Evolutionary conservation across 345 rosid genomes (phyloP), one percentile per base, ranked within the genome.

Genomic region (Conringia planisiliqua): DNA sequence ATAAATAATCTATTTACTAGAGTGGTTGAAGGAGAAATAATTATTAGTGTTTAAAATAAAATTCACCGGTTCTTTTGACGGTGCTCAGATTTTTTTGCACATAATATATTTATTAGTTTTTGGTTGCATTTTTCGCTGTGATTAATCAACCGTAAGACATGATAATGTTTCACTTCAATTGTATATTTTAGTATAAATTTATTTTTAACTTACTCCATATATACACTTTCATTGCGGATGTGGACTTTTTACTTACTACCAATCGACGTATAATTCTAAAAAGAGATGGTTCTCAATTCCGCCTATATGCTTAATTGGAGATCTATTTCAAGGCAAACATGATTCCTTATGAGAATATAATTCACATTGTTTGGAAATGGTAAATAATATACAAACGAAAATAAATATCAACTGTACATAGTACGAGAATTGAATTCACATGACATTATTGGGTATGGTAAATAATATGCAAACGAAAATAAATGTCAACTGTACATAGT

Each of bases 11-110:
- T 57, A 20, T 43, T 44, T 57, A 58, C 66, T 24, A 30, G 56
- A 70, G 66, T 70, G 46, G 74, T 70, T 70, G 66, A 58, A 43
- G 16, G 14, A 70, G 10, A 57, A 13, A 43, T 27, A 30, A 65
- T 6, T 16, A 2, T n/a, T 38, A 38, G 18, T 6, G 10, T 38
- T 26, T 13, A 24, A 27, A 10, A 38, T 38, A 38, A 38, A 30
- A 24, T 16, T 54, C 26, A 55, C 52, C 29, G 7, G 50, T n/a
- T 68, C 51, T 40, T 54, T 40, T 40, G 46, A 33, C 71, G 14
- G 26, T 33, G 59, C 30, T 50, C 46, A 50, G 0, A 32, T 35
- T 50, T 22, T 22, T 48, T 66, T 35, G 59, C 32, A 66, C 35
- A 7, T 17, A 26, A 7, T 67, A 4, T 8, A 24, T 6, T 36